Evolutionary conservation across 768 basidiomycete genomes (phyloP), one percentile per base, ranked within the genome.

Genomic region (Hericium alpestre): DNA sequence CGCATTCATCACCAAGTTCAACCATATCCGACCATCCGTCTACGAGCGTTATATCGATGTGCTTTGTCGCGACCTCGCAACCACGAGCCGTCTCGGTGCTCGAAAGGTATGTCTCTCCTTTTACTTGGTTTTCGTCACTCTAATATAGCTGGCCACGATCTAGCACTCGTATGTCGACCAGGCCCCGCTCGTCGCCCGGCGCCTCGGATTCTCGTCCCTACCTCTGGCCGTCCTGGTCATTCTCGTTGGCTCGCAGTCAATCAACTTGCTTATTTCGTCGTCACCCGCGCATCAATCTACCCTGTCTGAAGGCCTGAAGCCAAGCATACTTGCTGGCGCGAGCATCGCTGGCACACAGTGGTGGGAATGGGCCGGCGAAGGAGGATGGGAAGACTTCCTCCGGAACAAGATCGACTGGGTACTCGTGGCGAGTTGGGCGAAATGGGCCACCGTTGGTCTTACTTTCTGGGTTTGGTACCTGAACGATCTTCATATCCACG

Each of bases 1-100:
- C 65, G 95, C 94, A 10, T 99, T 98, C 72, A 98, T 99, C 65
- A 95, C 94, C 53, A 99, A 99, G 70, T 98, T 98, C 75, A 99
- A 99, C 64, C 95, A 98, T 65, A 94, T 99, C 50, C 84, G 94
- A 0, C 92, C 93, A 0, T 88, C 87, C 0, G 92, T 97, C 2
- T 99, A 98, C 63, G 93, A 93, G 61, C 81, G 95, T 15, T 99
- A 92, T 68, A 90, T 86, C 2, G 96, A 99, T 64, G 92, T 99
- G 0, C 78, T 99, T 1, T 98, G 94, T 66, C 86, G 89, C 40
- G 96, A 99, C 68, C 78, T 99, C 15, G 79, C 93, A 6, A 86
- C 86, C 59, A 87, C 82, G 52, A 87, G 84, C 59, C 75, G 88
- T 47, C 76, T 79, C 23, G 79, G 81, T 25, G 79, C 81, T 10